Evolutionary conservation across 129 eudicot genomes (phyloP), one percentile per base, ranked within the genome.

Genomic region (Flaveria linearis): DNA sequence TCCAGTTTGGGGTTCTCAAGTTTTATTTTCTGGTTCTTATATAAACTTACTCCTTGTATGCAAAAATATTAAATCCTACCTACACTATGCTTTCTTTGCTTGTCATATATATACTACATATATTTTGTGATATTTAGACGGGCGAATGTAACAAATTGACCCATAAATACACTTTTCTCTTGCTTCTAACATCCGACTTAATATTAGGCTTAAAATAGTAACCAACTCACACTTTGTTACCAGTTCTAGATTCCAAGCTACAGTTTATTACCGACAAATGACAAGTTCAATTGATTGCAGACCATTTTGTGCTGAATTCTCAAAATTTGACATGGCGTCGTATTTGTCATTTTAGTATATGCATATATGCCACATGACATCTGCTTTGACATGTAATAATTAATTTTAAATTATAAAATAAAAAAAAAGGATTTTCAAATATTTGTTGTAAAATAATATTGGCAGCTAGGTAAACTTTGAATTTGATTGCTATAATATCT

Each of bases 121-220:
- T 20, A 22, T 51, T 26, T 71, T 25, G 64, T 72, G 75, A 71
- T 47, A 47, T 13, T 51, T 67, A 67, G 72, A 67, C 1, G 33
- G 43, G 53, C 12, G 17, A 57, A 57, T 1, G 14, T 9, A 22
- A 53, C 26, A n/a, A 53, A 53, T 18, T 53, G 61, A 53, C 26
- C 61, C 61, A 53, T 16, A 5, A n/a, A 1, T 53, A n/a, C 60
- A 36, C 41, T 36, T 16, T n/a, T 53, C 18, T 17, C 23, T 22
- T n/a, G 25, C 18, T 53, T 53, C 8, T 53, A 53, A 22, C 26
- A n/a, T n/a, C 61, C 23, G 61, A 6, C 61, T 53, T 53, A n/a
- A 53, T n/a, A 5, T 17, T 52, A 17, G 22, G 61, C 18, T 22
- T 22, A 57, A 20, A 57, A 57, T 57, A 57, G 33, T 8, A 57